Evolutionary conservation across 176 grass and related monocot species (phyloP), one percentile per base, ranked within the genome.

Genomic region (Musa troglodytarum): DNA sequence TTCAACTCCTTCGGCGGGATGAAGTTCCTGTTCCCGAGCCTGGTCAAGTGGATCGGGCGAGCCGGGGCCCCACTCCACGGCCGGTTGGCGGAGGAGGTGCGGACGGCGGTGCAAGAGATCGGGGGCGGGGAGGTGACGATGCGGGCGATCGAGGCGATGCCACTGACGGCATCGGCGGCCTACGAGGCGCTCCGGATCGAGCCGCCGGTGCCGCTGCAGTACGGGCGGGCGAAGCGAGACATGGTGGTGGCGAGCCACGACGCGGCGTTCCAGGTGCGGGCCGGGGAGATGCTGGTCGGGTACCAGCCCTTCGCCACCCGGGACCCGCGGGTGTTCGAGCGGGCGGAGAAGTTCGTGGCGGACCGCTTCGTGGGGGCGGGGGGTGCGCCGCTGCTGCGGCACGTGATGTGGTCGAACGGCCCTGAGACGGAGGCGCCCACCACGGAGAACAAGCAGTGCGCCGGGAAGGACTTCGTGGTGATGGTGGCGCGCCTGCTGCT

Each of bases 101-200:
- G 56, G 11, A 12, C 54, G n/a, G 74, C 74, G 2, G 28, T 76
- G 15, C 54, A 56, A 19, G 51, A 51, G 16, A 16, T 49, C 28
- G 56, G 28, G 9, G 54, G 54, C 57, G 74, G 74, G 15, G 26
- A 62, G 56, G 29, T 76, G 9, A 76, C 55, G 1, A 76, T 76
- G 74, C 2, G 54, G n/a, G 74, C 55, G 2, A 20, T 76, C 13
- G 74, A 76, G 29, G 74, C 74, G 56, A 76, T 76, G 74, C 74
- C 74, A 17, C 28, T 76, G 54, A 63, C 13, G 2, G 26, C 55
- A 9, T 61, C 74, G 9, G 54, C 56, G 54, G 73, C 21, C 13
- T 75, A 75, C 73, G 73, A 75, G 54, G 54, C 53, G 25, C 73
- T 75, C 14, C 73, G 73, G 73, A 75, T 61, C 73, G 73, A 75